Base-by-base conservation (phyloP, 2,329 filamentous ascomycete genomes). In the Pestalotiopsis sp. region DNA sequence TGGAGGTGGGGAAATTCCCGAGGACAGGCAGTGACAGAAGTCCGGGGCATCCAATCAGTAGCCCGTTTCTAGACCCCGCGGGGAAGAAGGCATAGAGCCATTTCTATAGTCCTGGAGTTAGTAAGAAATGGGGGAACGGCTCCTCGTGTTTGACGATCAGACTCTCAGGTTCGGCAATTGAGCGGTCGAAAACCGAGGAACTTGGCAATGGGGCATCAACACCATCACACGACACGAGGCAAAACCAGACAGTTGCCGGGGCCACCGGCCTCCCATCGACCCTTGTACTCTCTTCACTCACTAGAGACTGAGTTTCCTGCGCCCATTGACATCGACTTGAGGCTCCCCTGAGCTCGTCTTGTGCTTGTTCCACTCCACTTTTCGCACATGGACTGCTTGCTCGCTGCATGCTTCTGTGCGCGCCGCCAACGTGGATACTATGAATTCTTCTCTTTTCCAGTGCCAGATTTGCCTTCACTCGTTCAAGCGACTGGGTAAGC, bases 1-100 rank as follows among this genome's bases (percentile, higher is more conserved):
- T 59, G 56, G 56, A 59, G 56, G 56, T 59, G 56, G 56, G 56
- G 56, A 59, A 59, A 59, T 59, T 59, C 56, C 56, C 56, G 56
- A 13, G 20, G 14, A 17, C 41, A 4, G 17, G 13, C 41, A 45
- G 41, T 45, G 41, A 45, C 41, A 45, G 41, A 45, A 45, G 41
- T 45, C 41, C 41, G 41, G 41, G 13, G 41, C 41, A 13, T 45
- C 41, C 41, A 45, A 45, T 45, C 41, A 45, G 14, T 45, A 7
- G 41, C 41, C 17, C 41, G 41, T 45, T 45, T n/a, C 41, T 45
- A 17, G 13, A 17, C 41, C 41, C 41, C 41, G 41, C 14, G 41
- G 41, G 14, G 41, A 7, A 45, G 17, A 17, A 45, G 13, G 17
- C 41, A 45, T 17, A 17, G 13, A 45, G 41, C 41, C 41, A 17